Evolutionary conservation across 2,329 filamentous ascomycete species (phyloP).

Genomic region (Colletotrichum sp.): DNA sequence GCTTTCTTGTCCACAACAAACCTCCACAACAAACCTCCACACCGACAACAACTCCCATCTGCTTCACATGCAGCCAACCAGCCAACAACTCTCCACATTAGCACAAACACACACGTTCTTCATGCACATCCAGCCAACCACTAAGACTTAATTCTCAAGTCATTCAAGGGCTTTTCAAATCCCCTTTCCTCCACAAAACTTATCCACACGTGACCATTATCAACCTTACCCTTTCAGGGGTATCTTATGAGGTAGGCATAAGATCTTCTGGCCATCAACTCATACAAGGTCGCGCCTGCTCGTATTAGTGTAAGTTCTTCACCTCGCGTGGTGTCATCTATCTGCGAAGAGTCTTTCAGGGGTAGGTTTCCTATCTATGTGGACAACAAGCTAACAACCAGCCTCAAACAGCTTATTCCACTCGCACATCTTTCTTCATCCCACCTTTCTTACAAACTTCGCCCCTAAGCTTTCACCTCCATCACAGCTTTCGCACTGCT

Average conservation of each 20-base stretch:
- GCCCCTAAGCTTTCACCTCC: background rate
- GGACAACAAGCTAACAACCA: background rate
- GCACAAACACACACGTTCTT: background rate
- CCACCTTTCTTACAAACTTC: background rate
- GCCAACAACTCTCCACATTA: background rate
- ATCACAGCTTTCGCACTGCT: background rate
- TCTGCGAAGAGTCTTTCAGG: background rate
- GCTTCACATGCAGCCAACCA: background rate
- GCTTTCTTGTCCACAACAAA: background rate
- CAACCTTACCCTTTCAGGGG: background rate
- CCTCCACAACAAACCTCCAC: background rate
- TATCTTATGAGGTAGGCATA: background rate
- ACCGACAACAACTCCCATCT: background rate
- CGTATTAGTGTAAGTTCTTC: background rate
- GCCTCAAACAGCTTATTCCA: background rate
- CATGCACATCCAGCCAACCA: background rate
- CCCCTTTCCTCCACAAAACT: background rate
- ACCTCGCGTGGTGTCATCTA: background rate
- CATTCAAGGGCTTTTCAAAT: background rate
- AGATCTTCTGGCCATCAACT: background rate
- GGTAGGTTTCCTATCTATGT: background rate
- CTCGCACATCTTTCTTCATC: background rate
- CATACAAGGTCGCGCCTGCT: background rate
- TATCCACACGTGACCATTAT: background rate
- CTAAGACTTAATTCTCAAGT: background rate